Evolutionary conservation across 441 rosid genomes (phyloP).

Genomic region (Brassica hybrid): DNA sequence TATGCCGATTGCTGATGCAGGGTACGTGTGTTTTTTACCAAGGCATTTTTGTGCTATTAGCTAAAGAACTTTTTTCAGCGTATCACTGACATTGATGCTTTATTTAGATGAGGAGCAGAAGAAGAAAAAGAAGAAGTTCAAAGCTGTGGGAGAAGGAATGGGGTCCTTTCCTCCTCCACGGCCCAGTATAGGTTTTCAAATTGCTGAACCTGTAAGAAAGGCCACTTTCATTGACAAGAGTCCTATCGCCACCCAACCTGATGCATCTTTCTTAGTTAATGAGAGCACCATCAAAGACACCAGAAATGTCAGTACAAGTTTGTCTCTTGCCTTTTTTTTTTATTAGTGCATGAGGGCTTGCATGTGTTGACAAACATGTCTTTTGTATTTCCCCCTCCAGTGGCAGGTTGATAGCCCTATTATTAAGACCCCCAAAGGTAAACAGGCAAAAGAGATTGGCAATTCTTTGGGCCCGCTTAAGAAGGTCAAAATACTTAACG

Average conservation of each 20-base stretch:
- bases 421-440: constrained; percentile 60
- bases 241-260: constrained; percentile 47
- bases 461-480: constrained; percentile 45
- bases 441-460: constrained; percentile 59
- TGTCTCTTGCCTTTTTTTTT: constrained; percentile 1
- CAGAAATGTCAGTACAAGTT: constrained; percentile 60
- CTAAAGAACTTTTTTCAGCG: constrained; percentile 3
- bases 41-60: constrained; percentile 13
- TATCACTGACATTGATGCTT: constrained; percentile 22
- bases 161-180: constrained; percentile 53
- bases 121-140: constrained; percentile 81
- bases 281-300: constrained; percentile 56
- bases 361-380: constrained; percentile 28
- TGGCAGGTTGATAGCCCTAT: constrained; percentile 69
- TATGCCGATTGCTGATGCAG: constrained; percentile 94
- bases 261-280: constrained; percentile 50
- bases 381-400: constrained; percentile 33
- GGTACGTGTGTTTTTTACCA: constrained; percentile 57
- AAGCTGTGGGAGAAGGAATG: constrained; percentile 49
- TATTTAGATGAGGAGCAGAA: constrained; percentile 79
- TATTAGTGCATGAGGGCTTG: constrained; percentile 9
- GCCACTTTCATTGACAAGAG: constrained; percentile 52
- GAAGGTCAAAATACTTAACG: constrained; percentile 87
- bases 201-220: constrained; percentile 60
- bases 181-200: constrained; percentile 54